A percentile compares a stretch with the other conserved stretches of the same genome.
Conservation (phyloP, 2,329 filamentous ascomycete genomes). For the Herpotrichia juniperi region DNA sequence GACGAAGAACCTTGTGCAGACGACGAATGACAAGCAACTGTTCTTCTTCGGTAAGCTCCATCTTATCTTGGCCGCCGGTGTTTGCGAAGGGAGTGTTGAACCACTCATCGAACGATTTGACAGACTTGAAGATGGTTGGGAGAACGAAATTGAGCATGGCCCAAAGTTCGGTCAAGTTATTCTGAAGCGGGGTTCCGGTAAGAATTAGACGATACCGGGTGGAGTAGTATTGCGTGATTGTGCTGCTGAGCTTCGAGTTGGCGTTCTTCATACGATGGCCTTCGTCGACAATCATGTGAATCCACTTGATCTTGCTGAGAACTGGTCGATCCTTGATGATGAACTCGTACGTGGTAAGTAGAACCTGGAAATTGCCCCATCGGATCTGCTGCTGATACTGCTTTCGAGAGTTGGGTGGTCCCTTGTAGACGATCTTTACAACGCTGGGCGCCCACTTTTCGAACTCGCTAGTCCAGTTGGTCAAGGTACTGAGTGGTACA, state of each 20-base stretch:
- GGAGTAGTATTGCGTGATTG: slow-evolving; percentile 92
- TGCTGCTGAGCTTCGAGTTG: slow-evolving; percentile 93
- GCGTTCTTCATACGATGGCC: slow-evolving; percentile 99
- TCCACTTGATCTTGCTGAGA: slow-evolving; percentile 98
- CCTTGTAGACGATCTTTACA: slow-evolving; percentile 92
- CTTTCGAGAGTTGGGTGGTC: slow-evolving; percentile 85
- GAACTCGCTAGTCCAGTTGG: slow-evolving; percentile 98
- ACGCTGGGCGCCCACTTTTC: slow-evolving; percentile 97
- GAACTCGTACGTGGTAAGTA: slow-evolving; percentile 98
- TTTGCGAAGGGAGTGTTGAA: slow-evolving; percentile 99
- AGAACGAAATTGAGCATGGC: slow-evolving; percentile 98
- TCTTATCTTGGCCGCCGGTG: slow-evolving; percentile 96
- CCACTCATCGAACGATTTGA: slow-evolving; percentile 99
- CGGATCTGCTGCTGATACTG: slow-evolving; percentile 92
- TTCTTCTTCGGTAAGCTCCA: slow-evolving; percentile 99
- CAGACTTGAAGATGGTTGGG: slow-evolving; percentile 98
- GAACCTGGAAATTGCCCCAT: slow-evolving; percentile 92
- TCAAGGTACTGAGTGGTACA: slow-evolving; percentile 93
- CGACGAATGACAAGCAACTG: slow-evolving; percentile 97
- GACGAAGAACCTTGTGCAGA: slow-evolving; percentile 95
- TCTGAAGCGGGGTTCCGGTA: slow-evolving; percentile 95
- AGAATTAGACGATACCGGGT: slow-evolving; percentile 96
- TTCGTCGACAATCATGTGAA: slow-evolving; percentile 99
- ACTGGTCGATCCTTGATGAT: slow-evolving; percentile 98
- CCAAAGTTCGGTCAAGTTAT: slow-evolving; percentile 96